Evolutionary conservation across 306 rosid genomes (phyloP).

Genomic region (Fragaria ananassa): DNA sequence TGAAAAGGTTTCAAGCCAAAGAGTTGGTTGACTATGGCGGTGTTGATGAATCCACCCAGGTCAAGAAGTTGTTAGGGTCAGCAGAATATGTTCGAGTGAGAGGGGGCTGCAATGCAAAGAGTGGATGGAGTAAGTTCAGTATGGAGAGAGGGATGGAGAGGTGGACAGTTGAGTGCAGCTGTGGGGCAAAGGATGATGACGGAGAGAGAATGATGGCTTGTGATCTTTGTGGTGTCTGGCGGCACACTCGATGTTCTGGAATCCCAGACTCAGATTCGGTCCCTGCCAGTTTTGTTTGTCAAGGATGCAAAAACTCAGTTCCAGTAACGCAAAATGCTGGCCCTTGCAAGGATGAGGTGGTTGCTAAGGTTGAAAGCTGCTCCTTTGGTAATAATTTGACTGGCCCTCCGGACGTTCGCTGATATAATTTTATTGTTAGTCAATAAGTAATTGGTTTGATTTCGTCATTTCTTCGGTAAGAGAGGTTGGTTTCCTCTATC

Average conservation of each 20-base stretch:
- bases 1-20: constrained; percentile 64
- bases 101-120: constrained; percentile 70
- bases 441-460: not conserved
- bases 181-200: constrained; percentile 92
- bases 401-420: constrained; percentile 42
- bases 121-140: constrained; percentile 59
- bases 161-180: constrained; percentile 93
- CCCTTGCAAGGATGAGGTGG: constrained; percentile 51
- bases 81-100: constrained; percentile 42
- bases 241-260: constrained; percentile 79
- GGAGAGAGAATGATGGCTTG: constrained; percentile 98
- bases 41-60: constrained; percentile 69
- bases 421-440: not conserved
- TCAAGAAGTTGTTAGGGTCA: constrained; percentile 58
- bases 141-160: constrained; percentile 93
- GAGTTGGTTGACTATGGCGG: constrained; percentile 58
- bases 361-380: constrained; percentile 34
- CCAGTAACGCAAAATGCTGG: constrained; percentile 30
- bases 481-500: not conserved
- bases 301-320: constrained; percentile 47
- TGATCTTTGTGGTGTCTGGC: constrained; percentile 83
- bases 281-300: constrained; percentile 71
- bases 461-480: not conserved
- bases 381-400: constrained; percentile 40
- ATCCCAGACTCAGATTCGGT: constrained; percentile 63